Evolutionary conservation across 2,329 filamentous ascomycete genomes (phyloP), one percentile per base, ranked within the genome.

Genomic region (Monosporascus sp.): DNA sequence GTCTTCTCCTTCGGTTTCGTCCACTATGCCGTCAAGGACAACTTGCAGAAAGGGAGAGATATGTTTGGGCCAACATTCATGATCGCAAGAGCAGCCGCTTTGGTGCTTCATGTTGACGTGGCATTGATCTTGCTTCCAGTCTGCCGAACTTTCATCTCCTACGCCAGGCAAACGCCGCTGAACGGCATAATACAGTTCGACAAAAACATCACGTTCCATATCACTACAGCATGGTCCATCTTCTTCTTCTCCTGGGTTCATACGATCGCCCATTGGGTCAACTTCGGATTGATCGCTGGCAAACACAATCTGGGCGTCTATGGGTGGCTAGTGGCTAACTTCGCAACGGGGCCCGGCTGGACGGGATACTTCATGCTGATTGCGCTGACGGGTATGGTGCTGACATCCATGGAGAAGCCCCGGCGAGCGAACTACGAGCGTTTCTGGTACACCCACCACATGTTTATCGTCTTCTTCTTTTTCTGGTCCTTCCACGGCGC

Each of bases 401-500:
- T 84, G 25, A 94, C 89, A 0, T 90, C 88, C 8, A 75, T 88
- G 15, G 89, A 93, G 72, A 89, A 89, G 74, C 83, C 84, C 9
- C 81, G 89, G 49, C 83, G 89, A 51, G 86, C 86, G 56, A 92
- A 94, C 74, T 93, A 90, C 68, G 89, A 93, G 70, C 86, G 89
- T 25, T 95, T 94, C 77, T 95, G 90, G 89, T 92, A 91, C 70
- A 90, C 87, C 2, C 89, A 95, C 72, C 90, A 94, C 74, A 81
- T 94, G 68, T 94, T 94, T 69, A 83, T 93, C 70, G 66, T 93
- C 58, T 94, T 94, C 79, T 94, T 94, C 75, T 77, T 93, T 61
- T 92, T 94, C 78, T 94, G 89, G 89, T 85, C 89, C n/a, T 81
- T 93, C 63, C 90, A 95, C 71, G 90, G 89, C 54, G 87, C 88